Evolutionary conservation across 1,284 basidiomycete species (phyloP), one percentile per base, ranked within the genome.

Genomic region (Phylloporus sp.): DNA sequence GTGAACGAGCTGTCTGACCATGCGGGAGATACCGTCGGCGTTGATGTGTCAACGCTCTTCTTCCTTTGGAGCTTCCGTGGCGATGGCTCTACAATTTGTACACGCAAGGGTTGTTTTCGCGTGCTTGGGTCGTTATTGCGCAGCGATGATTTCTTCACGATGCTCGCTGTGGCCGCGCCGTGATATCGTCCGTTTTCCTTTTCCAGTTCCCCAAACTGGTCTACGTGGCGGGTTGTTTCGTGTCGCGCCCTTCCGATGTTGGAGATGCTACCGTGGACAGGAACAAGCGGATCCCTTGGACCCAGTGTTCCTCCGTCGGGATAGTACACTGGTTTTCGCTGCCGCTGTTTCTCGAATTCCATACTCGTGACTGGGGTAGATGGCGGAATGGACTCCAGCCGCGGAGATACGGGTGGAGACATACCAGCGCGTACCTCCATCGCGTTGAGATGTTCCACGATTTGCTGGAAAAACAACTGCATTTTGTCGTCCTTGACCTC

Each of bases 401-500:
- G 70, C 17, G 75, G 71, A 20, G 68, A 66, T 40, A 63, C 68
- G 44, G 65, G 66, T 22, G 64, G 56, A 56, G 65, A 67, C 52
- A 70, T 70, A 39, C 68, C 68, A 10, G 80, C 77, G 63, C 76
- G 77, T 42, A 79, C 77, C 69, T 89, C 87, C 80, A 95, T 87
- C 53, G 85, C 85, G 64, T 88, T 89, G 53, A 95, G 84, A 70
- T 93, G 91, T 49, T 93, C 88, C 11, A 90, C 90, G 56, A 96
- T 89, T 76, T 95, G 91, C 61, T 89, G 82, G 76, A 95, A 92
- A 77, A 94, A 94, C 47, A 84, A 77, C 64, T 93, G 90, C 74
- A 95, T 87, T 50, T 86, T 86, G 53, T 86, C 86, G 69, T 93
- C 90, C 59, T 73, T 64, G 56, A 69, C 66, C 29, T 75, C 66